These are phyloP conservation scores for Vitis hybrid DNA, from an alignment of 177 flowering plant genomes.

Conservation along the genomic window DNA sequence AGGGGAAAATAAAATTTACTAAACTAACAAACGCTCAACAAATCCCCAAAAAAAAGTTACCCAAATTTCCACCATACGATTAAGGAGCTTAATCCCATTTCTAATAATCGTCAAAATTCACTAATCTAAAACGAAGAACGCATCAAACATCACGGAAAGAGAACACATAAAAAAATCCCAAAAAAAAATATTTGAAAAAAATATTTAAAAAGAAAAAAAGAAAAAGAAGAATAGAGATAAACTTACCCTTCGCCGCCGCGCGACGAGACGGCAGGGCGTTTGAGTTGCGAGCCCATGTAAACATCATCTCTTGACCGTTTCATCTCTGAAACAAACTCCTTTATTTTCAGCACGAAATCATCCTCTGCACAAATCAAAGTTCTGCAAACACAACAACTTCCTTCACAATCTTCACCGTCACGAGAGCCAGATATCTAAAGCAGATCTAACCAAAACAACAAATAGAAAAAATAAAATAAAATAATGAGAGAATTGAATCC, in stretches of 20 bases:
- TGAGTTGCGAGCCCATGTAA: conserved; percentile 48
- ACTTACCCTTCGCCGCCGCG: conserved; percentile 61
- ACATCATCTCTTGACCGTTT: conserved; percentile 68
- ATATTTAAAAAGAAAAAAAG: not conserved
- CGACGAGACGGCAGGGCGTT: conserved; percentile 47
- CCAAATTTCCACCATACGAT: not conserved
- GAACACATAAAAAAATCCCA: too few relatives aligned
- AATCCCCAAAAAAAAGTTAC: conserved; percentile 4
- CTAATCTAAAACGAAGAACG: conserved; percentile 3
- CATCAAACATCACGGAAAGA: not conserved
- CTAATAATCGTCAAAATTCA: not conserved
- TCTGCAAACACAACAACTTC: conserved; percentile 8
- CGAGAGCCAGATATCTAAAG: conserved; percentile 6
- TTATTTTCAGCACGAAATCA: conserved; percentile 29
- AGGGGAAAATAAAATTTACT: not conserved
- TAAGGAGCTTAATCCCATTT: conserved; percentile 13
- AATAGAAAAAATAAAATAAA: conserved; percentile 5
- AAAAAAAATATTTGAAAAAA: not conserved
- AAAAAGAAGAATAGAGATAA: conserved; percentile 12
- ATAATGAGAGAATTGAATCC: conserved; percentile 10
- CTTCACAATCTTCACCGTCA: conserved; percentile 3
- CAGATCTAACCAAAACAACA: conserved; percentile 34
- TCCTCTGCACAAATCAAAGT: conserved; percentile 15
- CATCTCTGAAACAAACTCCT: conserved; percentile 31
- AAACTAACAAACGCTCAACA: not conserved